phyloP scores from a whole-genome alignment of 768 basidiomycete species.

The Rhizopogon vesiculosus region DNA sequence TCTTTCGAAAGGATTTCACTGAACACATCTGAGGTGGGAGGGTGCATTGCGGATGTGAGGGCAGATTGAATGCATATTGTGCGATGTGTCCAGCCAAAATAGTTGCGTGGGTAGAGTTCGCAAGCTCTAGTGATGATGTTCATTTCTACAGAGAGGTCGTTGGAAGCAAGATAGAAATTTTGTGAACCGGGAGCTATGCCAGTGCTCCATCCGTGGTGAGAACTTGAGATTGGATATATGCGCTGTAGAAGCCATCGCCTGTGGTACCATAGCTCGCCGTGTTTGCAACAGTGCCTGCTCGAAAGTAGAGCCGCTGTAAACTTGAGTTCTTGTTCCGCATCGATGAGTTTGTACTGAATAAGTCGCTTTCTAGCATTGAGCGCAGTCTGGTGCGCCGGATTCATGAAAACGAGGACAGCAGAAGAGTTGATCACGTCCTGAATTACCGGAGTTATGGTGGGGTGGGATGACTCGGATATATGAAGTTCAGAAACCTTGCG shows the following conservation, averaged over 20 bases:
- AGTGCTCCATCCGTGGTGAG: neutral
- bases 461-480: neutral
- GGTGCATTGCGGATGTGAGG: constrained; percentile 16
- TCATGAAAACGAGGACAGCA: constrained; percentile 53
- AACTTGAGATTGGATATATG: constrained; percentile 18
- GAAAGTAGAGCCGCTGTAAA: constrained; percentile 45
- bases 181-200: neutral
- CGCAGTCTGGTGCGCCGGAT: constrained; percentile 68
- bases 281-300: constrained; percentile 53
- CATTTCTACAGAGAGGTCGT: constrained; percentile 43
- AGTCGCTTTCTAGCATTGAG: constrained; percentile 57
- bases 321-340: constrained; percentile 41
- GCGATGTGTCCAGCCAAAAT: constrained; percentile 70
- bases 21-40: constrained; percentile 13
- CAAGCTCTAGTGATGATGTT: constrained; percentile 43
- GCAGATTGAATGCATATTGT: constrained; percentile 37
- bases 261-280: constrained; percentile 67
- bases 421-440: constrained; percentile 30
- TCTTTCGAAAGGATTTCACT: constrained; percentile 36
- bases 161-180: constrained; percentile 26
- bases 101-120: constrained; percentile 66
- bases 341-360: constrained; percentile 31
- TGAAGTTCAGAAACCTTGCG: constrained; percentile 7
- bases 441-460: constrained; percentile 9
- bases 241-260: constrained; percentile 57